Evolutionary conservation across 805 yeast species (phyloP), one percentile per base, ranked within the genome.

Genomic region (Lachancea kluyveri): DNA sequence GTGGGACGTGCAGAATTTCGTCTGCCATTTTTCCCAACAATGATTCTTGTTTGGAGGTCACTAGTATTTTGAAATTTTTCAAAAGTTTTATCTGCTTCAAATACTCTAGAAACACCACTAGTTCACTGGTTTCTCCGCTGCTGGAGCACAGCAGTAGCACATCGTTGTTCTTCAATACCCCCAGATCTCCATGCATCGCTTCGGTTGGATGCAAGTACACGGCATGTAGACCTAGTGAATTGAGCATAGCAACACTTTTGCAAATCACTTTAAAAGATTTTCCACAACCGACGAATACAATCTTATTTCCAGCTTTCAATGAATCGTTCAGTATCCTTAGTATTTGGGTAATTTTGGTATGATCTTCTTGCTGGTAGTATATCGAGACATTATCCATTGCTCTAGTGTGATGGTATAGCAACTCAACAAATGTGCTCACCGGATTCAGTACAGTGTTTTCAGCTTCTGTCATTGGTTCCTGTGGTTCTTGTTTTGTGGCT

Each of bases 181-280:
- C 96, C 45, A 86, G 66, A 54, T 86, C 96, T 5, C 96, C 96
- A 53, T 86, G 96, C 12, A 87, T 61, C 0, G 95, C 95, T 39
- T 86, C 96, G 4, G 83, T 62, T 0, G 96, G 95, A 50, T 86
- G 95, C 33, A 86, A 59, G 1, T 70, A 45, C 0, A 75, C 71
- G 0, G 94, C 67, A 31, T 74, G 77, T 31, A 86, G 68, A 18
- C 87, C 77, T 36, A 87, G 64, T 0, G 95, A 84, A 50, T 80
- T 83, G 56, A 86, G 62, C 4, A 95, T 86, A 7, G 95, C 94
- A 32, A 74, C 84, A 9, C 79, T 61, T 57, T 86, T 86, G 35
- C 70, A 64, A 9, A 86, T 94, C 20, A 86, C 81, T 56, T 84
- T 84, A 57, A 64, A 74, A 1, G 90, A 79, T 55, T 86, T 86